A percentile compares a stretch with the other conserved stretches of the same genome.
Conservation (phyloP, 1,139 yeast genomes). For the Sugiyamaella paludigena region DNA sequence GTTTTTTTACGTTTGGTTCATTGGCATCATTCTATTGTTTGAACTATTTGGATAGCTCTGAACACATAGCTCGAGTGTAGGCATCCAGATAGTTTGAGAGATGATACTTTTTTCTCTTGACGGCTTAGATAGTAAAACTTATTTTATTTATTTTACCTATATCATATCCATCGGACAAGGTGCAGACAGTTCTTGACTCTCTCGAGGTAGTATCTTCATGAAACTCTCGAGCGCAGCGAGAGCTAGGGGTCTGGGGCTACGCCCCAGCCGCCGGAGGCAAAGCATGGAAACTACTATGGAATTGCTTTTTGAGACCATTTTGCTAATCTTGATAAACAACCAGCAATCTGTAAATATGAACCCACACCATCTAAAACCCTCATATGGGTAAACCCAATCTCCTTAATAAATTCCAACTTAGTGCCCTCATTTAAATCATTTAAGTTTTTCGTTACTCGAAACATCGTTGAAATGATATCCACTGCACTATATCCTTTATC, state of each 20-base stretch:
- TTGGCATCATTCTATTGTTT: constrained; percentile 9
- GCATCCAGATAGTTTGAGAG: background rate
- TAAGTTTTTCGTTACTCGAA: constrained; percentile 78
- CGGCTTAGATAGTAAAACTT: constrained; percentile 3
- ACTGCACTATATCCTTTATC: constrained; percentile 88
- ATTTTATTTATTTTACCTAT: too few relatives aligned
- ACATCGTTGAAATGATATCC: constrained; percentile 87
- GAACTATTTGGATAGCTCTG: background rate
- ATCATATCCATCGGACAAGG: background rate
- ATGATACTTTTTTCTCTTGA: constrained; percentile 1
- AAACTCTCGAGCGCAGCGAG: background rate
- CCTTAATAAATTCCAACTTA: constrained; percentile 73
- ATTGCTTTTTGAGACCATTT: constrained; percentile 13
- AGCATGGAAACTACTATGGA: background rate
- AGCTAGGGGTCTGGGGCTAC: constrained; percentile 1
- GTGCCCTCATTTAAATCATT: constrained; percentile 63
- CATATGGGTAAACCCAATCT: constrained; percentile 89
- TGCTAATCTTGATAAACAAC: constrained; percentile 67
- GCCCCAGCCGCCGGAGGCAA: background rate
- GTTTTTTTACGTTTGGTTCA: constrained; percentile 6
- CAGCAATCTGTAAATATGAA: constrained; percentile 80
- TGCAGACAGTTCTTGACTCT: background rate
- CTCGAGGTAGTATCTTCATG: background rate
- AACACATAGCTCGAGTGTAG: too few relatives aligned
- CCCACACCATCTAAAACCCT: constrained; percentile 90